These are phyloP conservation scores for Solanum virginianum DNA, from an alignment of 257 asterid species.

Conservation along the genomic window DNA sequence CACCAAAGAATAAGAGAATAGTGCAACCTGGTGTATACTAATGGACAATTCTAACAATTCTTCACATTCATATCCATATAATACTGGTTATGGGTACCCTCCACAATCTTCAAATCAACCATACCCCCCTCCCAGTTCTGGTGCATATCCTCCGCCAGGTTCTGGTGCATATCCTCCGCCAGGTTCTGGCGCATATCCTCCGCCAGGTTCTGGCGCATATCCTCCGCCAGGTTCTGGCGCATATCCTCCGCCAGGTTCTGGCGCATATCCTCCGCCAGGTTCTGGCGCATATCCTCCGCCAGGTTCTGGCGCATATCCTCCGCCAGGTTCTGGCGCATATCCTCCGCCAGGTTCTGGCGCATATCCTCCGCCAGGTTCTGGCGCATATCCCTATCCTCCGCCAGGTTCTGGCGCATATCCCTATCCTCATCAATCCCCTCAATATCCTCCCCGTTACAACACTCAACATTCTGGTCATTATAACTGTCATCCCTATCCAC, in stretches of 20 bases:
- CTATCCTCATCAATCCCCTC: conserved; percentile 27
- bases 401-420: conserved; percentile 16
- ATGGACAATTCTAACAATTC: conserved; percentile 59
- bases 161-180: conserved; percentile 14
- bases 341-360: conserved; percentile 17
- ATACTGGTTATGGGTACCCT: conserved; percentile 39
- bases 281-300: too few species aligned
- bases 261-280: too few species aligned
- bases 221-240: conserved; percentile 6
- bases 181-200: conserved; percentile 16
- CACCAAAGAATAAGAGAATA: neutral
- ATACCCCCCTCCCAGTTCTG: conserved; percentile 31
- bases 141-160: conserved; percentile 14
- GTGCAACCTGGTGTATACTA: neutral
- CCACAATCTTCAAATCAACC: conserved; percentile 33
- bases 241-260: conserved; percentile 12
- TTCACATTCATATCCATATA: conserved; percentile 46
- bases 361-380: conserved; percentile 11
- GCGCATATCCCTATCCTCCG: conserved; percentile 23
- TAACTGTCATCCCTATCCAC: conserved; percentile 24
- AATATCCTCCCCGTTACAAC: conserved; percentile 41
- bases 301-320: conserved; percentile 11
- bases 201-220: conserved; percentile 10
- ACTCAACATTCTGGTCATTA: conserved; percentile 24
- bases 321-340: conserved; percentile 9